A percentile compares a stretch with the other conserved stretches of the same genome.
These are phyloP conservation scores for Chalaropsis thielavioides DNA, from an alignment of 2,329 filamentous ascomycete species.

Conservation along the genomic window DNA sequence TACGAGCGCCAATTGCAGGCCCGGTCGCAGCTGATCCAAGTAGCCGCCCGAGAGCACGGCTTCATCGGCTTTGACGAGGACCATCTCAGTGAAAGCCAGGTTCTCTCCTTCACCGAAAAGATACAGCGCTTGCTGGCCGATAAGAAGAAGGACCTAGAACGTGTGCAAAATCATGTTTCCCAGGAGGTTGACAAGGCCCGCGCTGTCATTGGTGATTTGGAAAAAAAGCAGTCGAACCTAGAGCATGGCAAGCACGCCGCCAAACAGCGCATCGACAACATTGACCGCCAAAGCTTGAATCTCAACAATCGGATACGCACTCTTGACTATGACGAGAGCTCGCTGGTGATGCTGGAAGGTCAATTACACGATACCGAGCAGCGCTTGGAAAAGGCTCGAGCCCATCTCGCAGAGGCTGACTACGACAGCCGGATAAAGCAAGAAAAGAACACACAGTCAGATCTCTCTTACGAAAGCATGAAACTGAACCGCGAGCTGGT, in stretches of 20 bases:
- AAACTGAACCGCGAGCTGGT: slow-evolving; percentile 66
- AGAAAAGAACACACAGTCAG: slow-evolving; percentile 49
- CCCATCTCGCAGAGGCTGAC: slow-evolving; percentile 46
- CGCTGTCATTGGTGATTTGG: slow-evolving; percentile 54
- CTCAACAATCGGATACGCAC: slow-evolving; percentile 54
- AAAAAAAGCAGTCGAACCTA: slow-evolving; percentile 56
- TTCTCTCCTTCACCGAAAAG: slow-evolving; percentile 62
- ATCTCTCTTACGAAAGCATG: slow-evolving; percentile 57
- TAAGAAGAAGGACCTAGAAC: slow-evolving; percentile 65
- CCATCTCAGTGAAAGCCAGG: slow-evolving; percentile 51
- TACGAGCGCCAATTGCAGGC: slow-evolving; percentile 65
- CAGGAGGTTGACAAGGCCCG: slow-evolving; percentile 64
- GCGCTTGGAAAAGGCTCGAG: slow-evolving; percentile 45
- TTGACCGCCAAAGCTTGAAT: slow-evolving; percentile 53
- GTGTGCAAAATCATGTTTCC: slow-evolving; percentile 56
- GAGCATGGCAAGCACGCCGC: slow-evolving; percentile 61
- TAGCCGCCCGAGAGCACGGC: slow-evolving; percentile 59
- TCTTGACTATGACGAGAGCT: slow-evolving; percentile 77
- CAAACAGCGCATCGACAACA: slow-evolving; percentile 54
- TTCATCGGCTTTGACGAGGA: slow-evolving; percentile 76
- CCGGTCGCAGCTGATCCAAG: slow-evolving; percentile 60
- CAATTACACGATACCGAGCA: slow-evolving; percentile 55
- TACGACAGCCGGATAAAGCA: slow-evolving; percentile 59
- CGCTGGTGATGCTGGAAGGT: slow-evolving; percentile 60
- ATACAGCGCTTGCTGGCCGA: slow-evolving; percentile 62